These are phyloP conservation scores for Cercospora zeina DNA, from an alignment of 2,329 filamentous ascomycete genomes.

Conservation along the genomic window DNA sequence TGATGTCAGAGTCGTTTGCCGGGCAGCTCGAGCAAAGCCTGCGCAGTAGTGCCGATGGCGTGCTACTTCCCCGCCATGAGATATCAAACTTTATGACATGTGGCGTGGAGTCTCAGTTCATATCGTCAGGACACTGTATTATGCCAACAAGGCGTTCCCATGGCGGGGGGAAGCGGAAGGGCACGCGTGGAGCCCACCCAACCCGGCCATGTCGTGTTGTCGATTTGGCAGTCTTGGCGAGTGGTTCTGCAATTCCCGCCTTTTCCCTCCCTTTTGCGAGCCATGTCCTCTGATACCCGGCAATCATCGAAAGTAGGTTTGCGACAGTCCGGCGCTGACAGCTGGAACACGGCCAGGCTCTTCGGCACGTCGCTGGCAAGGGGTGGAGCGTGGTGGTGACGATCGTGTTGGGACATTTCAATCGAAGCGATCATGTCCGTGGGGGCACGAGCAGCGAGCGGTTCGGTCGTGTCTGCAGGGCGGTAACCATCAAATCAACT, in stretches of 20 bases:
- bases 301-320: neutral
- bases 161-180: too few relatives aligned
- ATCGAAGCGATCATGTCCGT: neutral
- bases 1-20: conserved; percentile 4
- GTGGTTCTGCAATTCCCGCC: too few relatives aligned
- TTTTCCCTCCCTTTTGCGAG: too few relatives aligned
- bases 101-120: neutral
- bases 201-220: too few relatives aligned
- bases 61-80: conserved; percentile 9
- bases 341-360: neutral
- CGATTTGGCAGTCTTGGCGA: too few relatives aligned
- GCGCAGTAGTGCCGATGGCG: conserved; percentile 16
- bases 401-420: neutral
- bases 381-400: neutral
- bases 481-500: too few relatives aligned
- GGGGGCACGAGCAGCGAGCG: too few relatives aligned
- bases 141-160: too few relatives aligned
- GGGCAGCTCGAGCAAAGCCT: conserved; percentile 11
- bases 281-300: neutral
- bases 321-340: neutral
- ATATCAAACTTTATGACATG: conserved; percentile 13
- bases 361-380: neutral
- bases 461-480: too few relatives aligned
- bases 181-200: too few relatives aligned
- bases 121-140: too few relatives aligned